Evolutionary conservation across 208 protist species (phyloP), one percentile per base, ranked within the genome.

Genomic region (Polymyxa betae): DNA sequence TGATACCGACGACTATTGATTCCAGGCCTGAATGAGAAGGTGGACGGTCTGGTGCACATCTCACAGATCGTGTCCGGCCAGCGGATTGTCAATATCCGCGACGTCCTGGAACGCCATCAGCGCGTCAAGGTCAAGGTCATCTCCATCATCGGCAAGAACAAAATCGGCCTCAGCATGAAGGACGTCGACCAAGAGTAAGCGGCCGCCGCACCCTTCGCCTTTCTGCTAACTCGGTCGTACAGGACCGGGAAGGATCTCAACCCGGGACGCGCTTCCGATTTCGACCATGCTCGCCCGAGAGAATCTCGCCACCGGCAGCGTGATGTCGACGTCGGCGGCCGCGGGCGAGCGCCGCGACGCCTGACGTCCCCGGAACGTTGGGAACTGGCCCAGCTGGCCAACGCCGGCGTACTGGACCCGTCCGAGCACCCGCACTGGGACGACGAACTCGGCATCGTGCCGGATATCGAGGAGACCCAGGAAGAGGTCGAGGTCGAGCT

Each of bases 401-500:
- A 94, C 0, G 88, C 95, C n/a, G 96, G 96, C 44, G 94, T 96
- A 5, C 41, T 96, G 0, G 90, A 93, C 5, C 32, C 89, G 5
- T 41, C 41, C 44, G 95, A 97, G n/a, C 89, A 94, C 60, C 95
- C 94, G 0, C 89, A 88, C n/a, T 38, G 5, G 38, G 89, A 88
- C 38, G 66, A 24, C 5, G 66, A 94, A 45, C 46, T 32, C 29
- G 95, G 94, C 24, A 40, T 90, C 43, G 12, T 93, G 0, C 43
- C 0, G 0, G 29, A 16, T 38, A 5, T 38, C 0, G 92, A 94
- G 60, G 45, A 92, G 38, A 92, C 95, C 38, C 94, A 96, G 0
- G 94, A 97, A 68, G 95, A 98, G 54, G 40, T 97, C 10, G 97
- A 98, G 72, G 94, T 98, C 72, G 97, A 98, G 90, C 77, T 94